Conservation (phyloP, 2,329 filamentous ascomycete genomes). For the Gremmenia infestans region DNA sequence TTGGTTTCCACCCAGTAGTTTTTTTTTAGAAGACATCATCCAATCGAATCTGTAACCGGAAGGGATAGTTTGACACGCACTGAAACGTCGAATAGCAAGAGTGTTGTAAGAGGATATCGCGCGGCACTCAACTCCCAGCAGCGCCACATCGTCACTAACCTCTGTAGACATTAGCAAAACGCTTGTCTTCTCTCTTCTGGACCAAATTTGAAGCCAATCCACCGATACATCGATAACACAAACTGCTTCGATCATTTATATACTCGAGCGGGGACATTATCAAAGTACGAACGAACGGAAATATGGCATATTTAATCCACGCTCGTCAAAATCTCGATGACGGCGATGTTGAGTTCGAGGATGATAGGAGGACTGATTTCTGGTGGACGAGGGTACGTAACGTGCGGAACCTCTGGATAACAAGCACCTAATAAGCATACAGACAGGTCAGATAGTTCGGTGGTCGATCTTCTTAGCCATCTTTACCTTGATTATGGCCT, state of each 20-base stretch:
- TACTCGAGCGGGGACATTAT: not conserved
- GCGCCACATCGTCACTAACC: constrained; percentile 5
- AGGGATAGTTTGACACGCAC: constrained; percentile 6
- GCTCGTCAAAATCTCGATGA: constrained; percentile 3
- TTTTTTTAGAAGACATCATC: not conserved
- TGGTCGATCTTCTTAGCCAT: constrained; percentile 65
- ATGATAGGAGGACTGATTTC: constrained; percentile 31
- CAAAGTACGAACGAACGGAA: not conserved
- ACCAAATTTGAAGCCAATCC: constrained; percentile 3
- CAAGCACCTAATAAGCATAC: constrained; percentile 23
- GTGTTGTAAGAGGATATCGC: constrained; percentile 13
- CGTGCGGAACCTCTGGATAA: not conserved
- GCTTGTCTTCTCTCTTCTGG: constrained; percentile 10
- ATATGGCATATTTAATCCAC: not conserved
- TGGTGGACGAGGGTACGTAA: constrained; percentile 37
- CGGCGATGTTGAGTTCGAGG: constrained; percentile 14
- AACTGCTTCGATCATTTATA: not conserved
- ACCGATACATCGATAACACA: constrained; percentile 9
- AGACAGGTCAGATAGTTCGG: constrained; percentile 47
- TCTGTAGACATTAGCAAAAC: constrained; percentile 3
- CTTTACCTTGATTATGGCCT: constrained; percentile 52
- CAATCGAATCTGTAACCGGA: not conserved
- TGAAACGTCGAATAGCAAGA: constrained; percentile 18
- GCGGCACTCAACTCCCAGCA: constrained; percentile 4
- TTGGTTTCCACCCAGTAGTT: not conserved